Base-by-base conservation (phyloP, 495 filamentous ascomycete species). In the Aspergillus mulundensis region DNA sequence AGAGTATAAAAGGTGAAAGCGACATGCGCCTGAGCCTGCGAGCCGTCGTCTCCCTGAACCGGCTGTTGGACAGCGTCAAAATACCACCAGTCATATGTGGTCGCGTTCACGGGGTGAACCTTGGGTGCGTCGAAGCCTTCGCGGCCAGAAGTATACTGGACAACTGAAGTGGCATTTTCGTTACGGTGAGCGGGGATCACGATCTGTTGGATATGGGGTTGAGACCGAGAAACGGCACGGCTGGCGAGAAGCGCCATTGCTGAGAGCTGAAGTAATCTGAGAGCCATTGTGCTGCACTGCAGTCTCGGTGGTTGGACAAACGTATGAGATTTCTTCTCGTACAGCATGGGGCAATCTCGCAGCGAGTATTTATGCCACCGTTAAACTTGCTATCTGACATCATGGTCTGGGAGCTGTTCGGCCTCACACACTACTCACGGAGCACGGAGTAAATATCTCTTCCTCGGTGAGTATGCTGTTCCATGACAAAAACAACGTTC, bases 51-150 rank as follows among this genome's bases (percentile, higher is more conserved):
- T 2, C 16, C 25, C 25, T 28, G 32, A 36, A 36, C 11, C 10
- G 28, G 36, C 23, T 32, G 23, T 23, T 32, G 41, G 30, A 53
- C 40, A 8, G 30, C 18, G 14, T 53, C 51, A 14, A 53, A 53
- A 7, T 45, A 53, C 51, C 40, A 53, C 51, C 51, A 53, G 14
- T 53, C 51, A 14, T 34, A 53, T 6, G 51, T 23, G 21, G 51
- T 34, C 16, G 8, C 1, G 51, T 43, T 53, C 28, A 53, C 28
- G 23, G 24, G 51, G 23, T 10, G n/a, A 21, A 20, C 32, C 18
- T 53, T 53, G 25, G 51, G 51, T 5, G 12, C 18, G 18, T 53
- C 51, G 12, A 53, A 23, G 24, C 18, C 51, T n/a, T 32, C 16
- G 36, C 15, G 46, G 19, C 46, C 46, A 30, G 28, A 38, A 6